Conservation (phyloP, 1,284 basidiomycete genomes). For the Ustilago crameri region DNA sequence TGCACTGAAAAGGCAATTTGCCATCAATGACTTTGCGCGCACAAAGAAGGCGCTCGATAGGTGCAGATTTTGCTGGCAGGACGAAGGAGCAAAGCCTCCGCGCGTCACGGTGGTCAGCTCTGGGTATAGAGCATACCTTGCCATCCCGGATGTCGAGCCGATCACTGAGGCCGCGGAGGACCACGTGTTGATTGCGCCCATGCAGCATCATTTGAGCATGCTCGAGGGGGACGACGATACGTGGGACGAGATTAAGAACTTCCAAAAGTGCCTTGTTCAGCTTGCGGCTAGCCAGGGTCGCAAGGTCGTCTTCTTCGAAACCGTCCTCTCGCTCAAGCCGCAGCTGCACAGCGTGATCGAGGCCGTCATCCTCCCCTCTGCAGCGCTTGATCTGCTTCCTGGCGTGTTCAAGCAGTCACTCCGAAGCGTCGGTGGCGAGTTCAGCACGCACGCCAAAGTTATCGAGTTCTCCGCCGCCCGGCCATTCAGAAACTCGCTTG, state of each 20-base stretch:
- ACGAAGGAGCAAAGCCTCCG: slow-evolving; percentile 74
- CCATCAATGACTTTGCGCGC: slow-evolving; percentile 91
- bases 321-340: slow-evolving; percentile 82
- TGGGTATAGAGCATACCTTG: slow-evolving; percentile 88
- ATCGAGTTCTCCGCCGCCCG: slow-evolving; percentile 83
- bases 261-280: slow-evolving; percentile 97
- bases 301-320: slow-evolving; percentile 93
- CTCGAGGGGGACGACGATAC: slow-evolving; percentile 96
- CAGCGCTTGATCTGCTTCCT: slow-evolving; percentile 83
- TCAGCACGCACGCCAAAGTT: slow-evolving; percentile 95
- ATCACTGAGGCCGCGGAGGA: slow-evolving; percentile 75
- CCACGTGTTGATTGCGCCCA: slow-evolving; percentile 94
- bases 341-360: slow-evolving; percentile 94
- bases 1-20: slow-evolving; percentile 95
- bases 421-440: slow-evolving; percentile 88
- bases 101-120: slow-evolving; percentile 87
- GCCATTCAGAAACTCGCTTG: slow-evolving; percentile 72
- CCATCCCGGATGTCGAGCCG: slow-evolving; percentile 86
- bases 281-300: slow-evolving; percentile 86
- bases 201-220: slow-evolving; percentile 84
- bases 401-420: slow-evolving; percentile 97
- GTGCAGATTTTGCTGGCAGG: slow-evolving; percentile 74
- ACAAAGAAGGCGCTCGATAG: slow-evolving; percentile 88
- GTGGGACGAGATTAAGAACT: slow-evolving; percentile 83
- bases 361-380: slow-evolving; percentile 85